Conservation (phyloP, 257 asterid species). For the Dorcoceras hygrometricum region DNA sequence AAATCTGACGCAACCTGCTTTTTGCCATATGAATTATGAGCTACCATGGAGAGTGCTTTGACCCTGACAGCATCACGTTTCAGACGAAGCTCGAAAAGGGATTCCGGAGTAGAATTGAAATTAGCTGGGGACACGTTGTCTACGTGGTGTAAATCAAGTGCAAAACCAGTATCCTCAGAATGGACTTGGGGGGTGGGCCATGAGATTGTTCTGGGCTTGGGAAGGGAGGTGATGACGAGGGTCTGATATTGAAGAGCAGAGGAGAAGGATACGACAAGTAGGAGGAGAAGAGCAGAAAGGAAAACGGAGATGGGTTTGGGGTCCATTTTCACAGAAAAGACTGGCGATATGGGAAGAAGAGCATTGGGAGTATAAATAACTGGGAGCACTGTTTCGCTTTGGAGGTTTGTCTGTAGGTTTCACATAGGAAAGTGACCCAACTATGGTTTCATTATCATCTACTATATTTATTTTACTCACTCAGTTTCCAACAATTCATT, state of each 20-base stretch:
- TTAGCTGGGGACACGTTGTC: slow-evolving; percentile 48
- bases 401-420: no score
- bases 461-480: no score
- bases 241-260: slow-evolving; percentile 37
- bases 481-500: no score
- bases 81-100: slow-evolving; percentile 67
- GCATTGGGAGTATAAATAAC: neutral
- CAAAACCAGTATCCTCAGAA: slow-evolving; percentile 21
- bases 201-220: slow-evolving; percentile 44
- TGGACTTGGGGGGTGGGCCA: slow-evolving; percentile 30
- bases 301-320: neutral
- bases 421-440: no score
- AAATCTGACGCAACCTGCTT: slow-evolving; percentile 32
- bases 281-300: slow-evolving; percentile 23
- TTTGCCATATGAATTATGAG: slow-evolving; percentile 17
- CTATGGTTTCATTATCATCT: no score
- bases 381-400: neutral
- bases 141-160: slow-evolving; percentile 54
- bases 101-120: slow-evolving; percentile 46
- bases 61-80: slow-evolving; percentile 62
- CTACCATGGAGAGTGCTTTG: slow-evolving; percentile 32
- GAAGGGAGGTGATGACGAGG: slow-evolving; percentile 50
- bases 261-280: slow-evolving; percentile 33
- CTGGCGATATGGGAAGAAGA: neutral
- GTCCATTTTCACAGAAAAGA: slow-evolving; percentile 24